Base-by-base conservation (phyloP, 2,329 filamentous ascomycete genomes). In the Dendrostoma leiphaemia region DNA sequence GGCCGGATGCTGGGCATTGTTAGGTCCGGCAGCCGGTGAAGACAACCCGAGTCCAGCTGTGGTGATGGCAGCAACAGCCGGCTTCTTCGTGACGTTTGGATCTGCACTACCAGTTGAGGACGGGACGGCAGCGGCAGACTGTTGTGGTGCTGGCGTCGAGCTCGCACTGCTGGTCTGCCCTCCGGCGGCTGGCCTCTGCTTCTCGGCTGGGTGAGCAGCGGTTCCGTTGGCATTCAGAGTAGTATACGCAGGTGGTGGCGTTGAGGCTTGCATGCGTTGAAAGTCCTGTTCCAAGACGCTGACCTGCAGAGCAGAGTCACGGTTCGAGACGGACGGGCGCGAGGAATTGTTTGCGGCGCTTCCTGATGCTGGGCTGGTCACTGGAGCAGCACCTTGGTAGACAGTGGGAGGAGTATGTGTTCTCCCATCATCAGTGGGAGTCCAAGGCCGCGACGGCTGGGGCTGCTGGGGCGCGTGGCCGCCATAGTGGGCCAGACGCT, bases 211-310 rank as follows among this genome's bases (percentile, higher is more conserved):
- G 69, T 92, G 94, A 73, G 82, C 62, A 71, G 85, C 63, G 69
- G 77, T 65, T 26, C 71, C 70, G 37, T 70, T 71, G 0, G 77
- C 71, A 54, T 78, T 83, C 43, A 96, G 83, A 63, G 87, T 94
- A 9, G 91, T 94, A 70, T 99, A 99, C 6, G 94, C 93, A n/a
- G 94, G 94, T 19, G 94, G 94, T 13, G 93, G 92, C 51, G 91
- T 91, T 21, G 90, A 89, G 28, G 86, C 80, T 61, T 90, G 85
- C 80, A 96, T 81, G 17, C 91, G 85, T 62, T 91, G 85, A 67
- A 96, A 89, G 62, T 96, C 92, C 63, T 91, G 87, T 65, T 95
- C 90, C 32, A 96, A 71, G n/a, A 89, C 82, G 72, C 83, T 91
- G 56, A 83, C 78, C 61, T 86, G 83, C 29, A 84, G 69, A 6